Base-by-base conservation (phyloP, 441 rosid genomes). In the Sinapis alba region DNA sequence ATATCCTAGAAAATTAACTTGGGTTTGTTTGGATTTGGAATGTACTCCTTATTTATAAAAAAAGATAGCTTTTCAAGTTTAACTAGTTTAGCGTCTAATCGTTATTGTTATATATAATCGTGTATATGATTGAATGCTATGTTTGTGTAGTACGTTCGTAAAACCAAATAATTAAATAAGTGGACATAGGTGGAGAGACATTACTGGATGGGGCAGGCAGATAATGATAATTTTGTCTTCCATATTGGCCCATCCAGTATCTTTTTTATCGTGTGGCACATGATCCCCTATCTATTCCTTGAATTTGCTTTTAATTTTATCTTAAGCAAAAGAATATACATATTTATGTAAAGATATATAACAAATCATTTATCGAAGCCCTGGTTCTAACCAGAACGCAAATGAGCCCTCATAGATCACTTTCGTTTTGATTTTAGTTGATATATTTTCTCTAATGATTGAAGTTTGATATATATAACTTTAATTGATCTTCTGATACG, bases 221-320 rank as follows among this genome's bases (percentile, higher is more conserved):
- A 57, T 76, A 63, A 69, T 76, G 75, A 77, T 65, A 69, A 77
- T 71, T 34, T 50, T 77, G 80, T 71, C 76, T 59, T 71, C 77
- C 77, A 65, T 71, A 57, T 63, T 59, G 68, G 62, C 26, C 54
- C 43, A 23, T 77, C 61, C 43, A 30, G 32, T 23, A 57, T 65
- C 62, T 63, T 69, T 69, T 70, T 64, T 62, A 67, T 74, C 54
- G 57, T 75, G n/a, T n/a, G 32, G 59, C 53, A 68, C 69, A 68
- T 61, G 73, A 32, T 74, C 68, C 5, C 7, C 41, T 59, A 36
- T 15, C 62, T 21, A 62, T 36, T 51, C 65, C 36, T 20, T 26
- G 7, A 51, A 10, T 51, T 8, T 13, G 34, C 11, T 18, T 68
- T 28, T 57, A 41, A 27, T 1, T 74, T 59, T 26, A 61, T 18